Base-by-base conservation (phyloP, 768 basidiomycete genomes). In the Exsudoporus frostii region DNA sequence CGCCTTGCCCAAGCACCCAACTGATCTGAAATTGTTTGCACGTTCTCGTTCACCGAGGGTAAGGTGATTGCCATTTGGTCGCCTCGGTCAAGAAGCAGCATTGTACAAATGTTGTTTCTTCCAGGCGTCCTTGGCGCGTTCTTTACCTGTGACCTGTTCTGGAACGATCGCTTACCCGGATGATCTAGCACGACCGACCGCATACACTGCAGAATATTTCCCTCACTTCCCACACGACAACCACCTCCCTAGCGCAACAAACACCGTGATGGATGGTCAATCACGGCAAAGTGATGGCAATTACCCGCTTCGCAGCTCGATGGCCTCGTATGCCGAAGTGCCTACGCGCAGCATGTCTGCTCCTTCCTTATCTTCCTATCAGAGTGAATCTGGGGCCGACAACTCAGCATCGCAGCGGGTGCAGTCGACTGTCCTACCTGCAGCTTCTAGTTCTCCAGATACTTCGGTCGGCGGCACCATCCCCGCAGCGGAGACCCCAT, bases 121-220 rank as follows among this genome's bases (percentile, higher is more conserved):
- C 27, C 10, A 15, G 22, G 8, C 15, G 6, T 29, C 4, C 15
- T 30, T 17, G 48, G 44, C 15, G 7, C 20, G 44, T 3, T 20
- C 9, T 20, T 33, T 27, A 19, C 22, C 25, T 11, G 32, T 34
- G 14, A 25, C 29, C 15, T 22, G 17, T 48, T 41, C 39, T 34
- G 15, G 32, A 19, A n/a, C 14, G 22, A 50, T 45, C 20, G 15
- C 51, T 66, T 30, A 65, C 29, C 5, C 3, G 1, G 14, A 36
- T 24, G 25, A 30, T 29, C 25, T 10, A 64, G 61, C 25, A 25
- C 54, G 45, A 17, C 43, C 44, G 27, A 57, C 42, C 7, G 14
- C 46, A 20, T 47, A 41, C 39, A 33, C 52, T 13, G 8, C 49
- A 15, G 51, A 56, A 22, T 42, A 57, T 38, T 15, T 42, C 19